Evolutionary conservation across 768 basidiomycete species (phyloP).

Genomic region (Pluteus cervinus): DNA sequence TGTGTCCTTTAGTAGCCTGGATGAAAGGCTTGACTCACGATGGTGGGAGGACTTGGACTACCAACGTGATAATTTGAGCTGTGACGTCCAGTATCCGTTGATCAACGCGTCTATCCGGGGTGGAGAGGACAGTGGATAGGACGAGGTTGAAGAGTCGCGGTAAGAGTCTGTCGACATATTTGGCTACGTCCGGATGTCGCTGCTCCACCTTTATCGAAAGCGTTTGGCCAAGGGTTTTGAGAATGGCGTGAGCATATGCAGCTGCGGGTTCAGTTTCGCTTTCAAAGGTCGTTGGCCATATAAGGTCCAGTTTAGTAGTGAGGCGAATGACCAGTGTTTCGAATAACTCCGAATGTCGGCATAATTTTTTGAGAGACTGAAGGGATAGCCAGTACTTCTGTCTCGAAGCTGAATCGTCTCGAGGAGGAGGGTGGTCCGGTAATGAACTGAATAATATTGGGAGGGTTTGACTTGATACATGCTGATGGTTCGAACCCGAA

Average conservation of each 20-base stretch:
- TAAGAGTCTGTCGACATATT: conserved; percentile 74
- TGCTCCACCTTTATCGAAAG: conserved; percentile 39
- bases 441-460: conserved; percentile 74
- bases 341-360: conserved; percentile 72
- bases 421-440: conserved; percentile 57
- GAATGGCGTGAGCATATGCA: conserved; percentile 81
- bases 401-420: conserved; percentile 50
- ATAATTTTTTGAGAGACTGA: conserved; percentile 64
- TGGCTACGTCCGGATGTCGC: conserved; percentile 67
- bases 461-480: conserved; percentile 69
- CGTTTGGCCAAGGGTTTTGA: conserved; percentile 62
- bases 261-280: conserved; percentile 55
- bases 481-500: conserved; percentile 49
- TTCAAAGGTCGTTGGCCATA: conserved; percentile 33
- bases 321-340: conserved; percentile 77
- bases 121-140: conserved; percentile 35
- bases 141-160: conserved; percentile 65
- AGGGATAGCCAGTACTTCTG: conserved; percentile 63
- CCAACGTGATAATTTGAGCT: conserved; percentile 58
- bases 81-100: conserved; percentile 53
- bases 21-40: conserved; percentile 54
- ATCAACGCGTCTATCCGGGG: conserved; percentile 23
- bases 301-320: conserved; percentile 65
- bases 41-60: conserved; percentile 56
- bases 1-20: conserved; percentile 1